Evolutionary conservation across 331 rosid species (phyloP), one percentile per base, ranked within the genome.

Genomic region (Pyracantha coccinea): DNA sequence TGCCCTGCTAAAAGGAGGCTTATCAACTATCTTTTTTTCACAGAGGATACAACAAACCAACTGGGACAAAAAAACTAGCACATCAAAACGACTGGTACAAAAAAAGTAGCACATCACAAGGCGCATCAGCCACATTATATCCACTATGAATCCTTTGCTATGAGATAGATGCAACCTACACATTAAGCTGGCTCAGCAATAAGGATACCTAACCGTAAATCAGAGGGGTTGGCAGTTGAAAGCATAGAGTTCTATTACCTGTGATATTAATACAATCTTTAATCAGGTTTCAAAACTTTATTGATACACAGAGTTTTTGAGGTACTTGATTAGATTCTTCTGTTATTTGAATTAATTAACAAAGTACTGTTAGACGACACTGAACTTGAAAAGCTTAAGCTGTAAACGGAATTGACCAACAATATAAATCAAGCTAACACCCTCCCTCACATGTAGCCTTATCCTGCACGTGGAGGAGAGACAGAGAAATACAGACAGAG

Each of bases 211-310:
- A 33, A 33, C 76, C 0, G 8, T 38, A 58, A 58, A 35, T 72
- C 68, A 32, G 67, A 72, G 57, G 50, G 57, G 19, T 58, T 55
- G 27, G 38, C 68, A 38, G 38, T 33, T 58, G 67, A 33, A 33
- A 72, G 63, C 66, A 21, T 59, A 38, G 61, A 55, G 16, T 60
- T 57, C 57, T 72, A 35, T 58, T 65, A 61, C 77, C 77, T 73
- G 69, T 73, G 69, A 61, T 44, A 73, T 38, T 38, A 38, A 38
- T 38, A 38, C 45, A 13, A 38, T 38, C 45, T 38, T 38, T 14
- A 38, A 38, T 38, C 45, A 38, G 45, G 45, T 38, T 10, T 38
- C 45, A 38, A 38, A 38, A 38, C 45, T 38, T 38, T 1, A 38
- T 38, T 38, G 44, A 35, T 35, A 35, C 9, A 35, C 9, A 35